Percentiles rank a stretch among this genome's conserved stretches.
These are phyloP conservation scores for Euphorbia neoarborescens DNA, from an alignment of 441 rosid genomes.

Conservation along the genomic window DNA sequence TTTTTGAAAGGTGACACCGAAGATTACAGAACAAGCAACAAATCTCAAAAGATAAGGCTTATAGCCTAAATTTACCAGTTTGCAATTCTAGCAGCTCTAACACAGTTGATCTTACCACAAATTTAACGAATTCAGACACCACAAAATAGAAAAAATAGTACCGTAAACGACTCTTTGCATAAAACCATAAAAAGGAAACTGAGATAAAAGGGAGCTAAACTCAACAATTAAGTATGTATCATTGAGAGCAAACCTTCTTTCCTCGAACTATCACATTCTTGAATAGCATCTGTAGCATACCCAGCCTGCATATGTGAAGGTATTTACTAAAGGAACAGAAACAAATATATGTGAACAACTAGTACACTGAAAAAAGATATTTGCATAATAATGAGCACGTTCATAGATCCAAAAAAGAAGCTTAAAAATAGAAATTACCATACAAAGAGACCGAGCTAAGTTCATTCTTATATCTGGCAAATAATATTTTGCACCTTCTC, in stretches of 20 bases:
- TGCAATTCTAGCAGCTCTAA: not conserved
- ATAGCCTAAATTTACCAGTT: not conserved
- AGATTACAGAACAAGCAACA: not conserved
- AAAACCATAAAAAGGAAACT: slow-evolving; percentile 8
- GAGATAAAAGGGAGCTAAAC: slow-evolving; percentile 8
- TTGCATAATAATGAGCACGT: slow-evolving; percentile 6
- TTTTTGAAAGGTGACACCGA: not conserved
- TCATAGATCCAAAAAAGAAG: slow-evolving; percentile 2
- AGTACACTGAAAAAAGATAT: not conserved
- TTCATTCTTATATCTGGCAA: slow-evolving; percentile 53
- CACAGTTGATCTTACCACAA: not conserved
- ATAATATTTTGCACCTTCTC: slow-evolving; percentile 33
- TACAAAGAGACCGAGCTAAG: slow-evolving; percentile 73
- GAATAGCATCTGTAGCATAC: slow-evolving; percentile 51
- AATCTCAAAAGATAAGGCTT: not conserved
- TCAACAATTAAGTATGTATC: slow-evolving; percentile 8
- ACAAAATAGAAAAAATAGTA: not conserved
- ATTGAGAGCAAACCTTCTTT: slow-evolving; percentile 43
- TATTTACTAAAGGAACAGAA: slow-evolving; percentile 19
- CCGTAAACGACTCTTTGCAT: not conserved
- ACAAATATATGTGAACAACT: slow-evolving; percentile 4
- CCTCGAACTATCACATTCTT: slow-evolving; percentile 59
- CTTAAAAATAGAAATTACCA: slow-evolving; percentile 41
- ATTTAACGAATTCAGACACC: not conserved
- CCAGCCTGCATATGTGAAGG: slow-evolving; percentile 52